phyloP scores from a whole-genome alignment of 2,329 filamentous ascomycete species.

The Fusarium hainanense region DNA sequence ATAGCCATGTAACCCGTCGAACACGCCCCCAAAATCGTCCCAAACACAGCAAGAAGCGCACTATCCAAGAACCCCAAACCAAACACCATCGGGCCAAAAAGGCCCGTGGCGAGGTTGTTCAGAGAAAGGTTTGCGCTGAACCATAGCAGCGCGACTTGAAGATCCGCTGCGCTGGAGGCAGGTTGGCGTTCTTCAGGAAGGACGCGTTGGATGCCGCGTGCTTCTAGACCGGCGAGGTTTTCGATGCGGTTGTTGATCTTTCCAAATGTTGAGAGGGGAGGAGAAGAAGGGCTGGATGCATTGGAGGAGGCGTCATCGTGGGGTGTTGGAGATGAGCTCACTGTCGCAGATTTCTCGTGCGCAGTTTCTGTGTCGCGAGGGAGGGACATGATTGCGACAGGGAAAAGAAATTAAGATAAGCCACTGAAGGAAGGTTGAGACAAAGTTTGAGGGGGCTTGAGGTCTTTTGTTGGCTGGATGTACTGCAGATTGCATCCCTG shows the following conservation, averaged over 20 bases:
- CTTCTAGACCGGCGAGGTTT: conserved; percentile 52
- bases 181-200: conserved; percentile 51
- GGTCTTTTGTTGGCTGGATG: neutral
- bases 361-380: conserved; percentile 24
- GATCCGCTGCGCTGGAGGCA: conserved; percentile 49
- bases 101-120: conserved; percentile 72
- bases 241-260: conserved; percentile 39
- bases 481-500: neutral
- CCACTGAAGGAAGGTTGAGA: neutral
- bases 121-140: conserved; percentile 58
- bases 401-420: conserved; percentile 4
- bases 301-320: conserved; percentile 19
- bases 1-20: conserved; percentile 82
- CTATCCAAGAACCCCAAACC: conserved; percentile 78
- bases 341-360: conserved; percentile 28
- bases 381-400: conserved; percentile 1
- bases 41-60: conserved; percentile 76
- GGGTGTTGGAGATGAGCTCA: conserved; percentile 17
- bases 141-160: conserved; percentile 57
- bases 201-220: conserved; percentile 55
- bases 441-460: neutral
- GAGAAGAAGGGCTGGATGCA: neutral
- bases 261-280: conserved; percentile 17
- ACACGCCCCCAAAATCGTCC: conserved; percentile 78
- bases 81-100: conserved; percentile 75